A percentile compares a stretch with the other conserved stretches of the same genome.
Evolutionary conservation across 305 asterid species (phyloP).

Genomic region (Vinca major): DNA sequence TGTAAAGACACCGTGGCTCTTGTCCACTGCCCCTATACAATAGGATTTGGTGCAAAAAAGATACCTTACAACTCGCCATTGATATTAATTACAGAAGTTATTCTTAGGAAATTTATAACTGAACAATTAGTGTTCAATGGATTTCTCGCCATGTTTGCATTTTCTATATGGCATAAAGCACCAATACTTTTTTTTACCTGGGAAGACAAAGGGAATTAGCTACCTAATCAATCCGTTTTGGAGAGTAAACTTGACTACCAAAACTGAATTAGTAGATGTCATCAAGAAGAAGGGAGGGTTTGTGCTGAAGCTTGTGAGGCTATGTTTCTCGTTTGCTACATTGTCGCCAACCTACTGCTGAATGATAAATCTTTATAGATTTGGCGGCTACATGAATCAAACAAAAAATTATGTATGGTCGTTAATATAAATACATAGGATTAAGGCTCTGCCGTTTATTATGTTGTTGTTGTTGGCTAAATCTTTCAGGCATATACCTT

Average conservation of each 20-base stretch:
- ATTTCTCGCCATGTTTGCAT: not conserved
- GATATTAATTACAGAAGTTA: not conserved
- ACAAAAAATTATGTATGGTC: too few relatives aligned
- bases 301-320: not conserved
- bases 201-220: not conserved
- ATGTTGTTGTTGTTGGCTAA: too few relatives aligned
- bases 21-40: not conserved
- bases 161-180: not conserved
- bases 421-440: too few relatives aligned
- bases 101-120: conserved; percentile 2
- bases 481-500: not conserved
- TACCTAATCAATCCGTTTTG: not conserved
- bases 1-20: conserved; percentile 3
- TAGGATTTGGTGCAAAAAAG: not conserved
- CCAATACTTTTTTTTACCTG: not conserved
- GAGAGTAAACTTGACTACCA: not conserved
- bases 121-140: not conserved
- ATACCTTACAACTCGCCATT: not conserved
- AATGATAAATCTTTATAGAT: not conserved
- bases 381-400: too few relatives aligned
- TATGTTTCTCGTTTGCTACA: not conserved
- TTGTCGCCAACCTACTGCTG: not conserved
- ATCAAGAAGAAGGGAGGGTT: not conserved
- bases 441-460: too few relatives aligned
- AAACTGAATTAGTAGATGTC: not conserved